Conservation (phyloP, 306 rosid genomes). For the Calophaca sinica region DNA sequence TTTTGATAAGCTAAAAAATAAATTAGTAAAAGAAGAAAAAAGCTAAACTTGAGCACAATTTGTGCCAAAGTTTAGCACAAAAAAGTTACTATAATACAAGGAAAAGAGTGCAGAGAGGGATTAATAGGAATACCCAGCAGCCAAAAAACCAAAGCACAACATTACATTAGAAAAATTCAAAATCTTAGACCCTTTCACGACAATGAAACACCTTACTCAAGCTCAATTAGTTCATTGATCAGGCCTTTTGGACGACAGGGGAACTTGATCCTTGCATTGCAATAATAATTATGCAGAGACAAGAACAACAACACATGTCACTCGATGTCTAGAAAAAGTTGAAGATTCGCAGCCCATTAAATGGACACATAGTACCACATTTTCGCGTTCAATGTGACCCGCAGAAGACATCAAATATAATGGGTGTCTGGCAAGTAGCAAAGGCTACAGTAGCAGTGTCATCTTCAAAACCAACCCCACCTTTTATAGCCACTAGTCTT, state of each 20-base stretch:
- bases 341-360: slow-evolving; percentile 51
- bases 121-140: too few species aligned
- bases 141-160: too few species aligned
- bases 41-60: too few species aligned
- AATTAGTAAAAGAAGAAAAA: too few species aligned
- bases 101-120: too few species aligned
- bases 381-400: slow-evolving; percentile 25
- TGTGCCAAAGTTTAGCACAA: too few species aligned
- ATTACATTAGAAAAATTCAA: too few species aligned
- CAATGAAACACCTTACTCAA: not conserved
- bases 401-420: slow-evolving; percentile 35
- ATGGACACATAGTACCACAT: slow-evolving; percentile 44
- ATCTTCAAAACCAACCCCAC: not conserved
- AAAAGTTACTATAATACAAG: too few species aligned
- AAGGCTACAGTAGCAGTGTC: not conserved
- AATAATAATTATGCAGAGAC: slow-evolving; percentile 49
- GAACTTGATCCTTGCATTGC: not conserved
- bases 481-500: not conserved
- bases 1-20: too few species aligned
- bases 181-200: not conserved
- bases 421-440: slow-evolving; percentile 35
- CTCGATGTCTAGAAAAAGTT: slow-evolving; percentile 18
- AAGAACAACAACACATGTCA: slow-evolving; percentile 41
- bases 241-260: too few species aligned
- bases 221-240: too few species aligned